Evolutionary conservation across 805 yeast species (phyloP), one percentile per base, ranked within the genome.

Genomic region (Yarrowia alimentaria): DNA sequence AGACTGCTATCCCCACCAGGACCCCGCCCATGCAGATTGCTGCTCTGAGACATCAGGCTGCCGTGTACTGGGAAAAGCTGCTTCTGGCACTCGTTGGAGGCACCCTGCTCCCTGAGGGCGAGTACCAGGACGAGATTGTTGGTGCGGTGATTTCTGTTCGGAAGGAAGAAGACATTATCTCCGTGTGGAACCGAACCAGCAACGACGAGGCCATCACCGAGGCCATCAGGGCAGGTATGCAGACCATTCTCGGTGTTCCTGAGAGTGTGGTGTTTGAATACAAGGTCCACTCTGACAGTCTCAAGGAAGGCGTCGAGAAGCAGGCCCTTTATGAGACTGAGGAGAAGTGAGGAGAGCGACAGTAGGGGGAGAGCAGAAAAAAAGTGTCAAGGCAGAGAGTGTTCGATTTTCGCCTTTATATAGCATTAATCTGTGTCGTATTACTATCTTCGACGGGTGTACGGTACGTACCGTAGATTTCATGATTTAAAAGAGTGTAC

Each of bases 121-220:
- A 54, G 14, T 51, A 24, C 29, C 43, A 26, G 24, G 64, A 61
- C 38, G 68, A 65, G 51, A 75, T 82, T 16, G 71, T 75, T 50
- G 88, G 88, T 8, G 61, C 80, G 25, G 83, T 78, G 14, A 68
- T 81, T 50, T 75, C 81, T 60, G 75, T 78, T 12, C 71, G 85
- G 40, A 71, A 73, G 26, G 82, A 78, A 54, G 84, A 79, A 54
- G 80, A 77, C 57, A 74, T 79, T 28, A 68, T 81, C 50, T 69
- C 78, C 52, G 69, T 81, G 42, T 81, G 88, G 88, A 81, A 80
- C 64, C 71, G 76, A 16, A 54, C 55, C 5, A 62, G 61, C 8
- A 52, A 52, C 30, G 56, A 61, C 42, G 76, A 76, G 58, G 51
- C 43, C 13, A 52, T 57, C 20, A 58, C 55, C 17, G 53, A 52